A percentile compares a stretch with the other conserved stretches of the same genome.
These are phyloP conservation scores for Stagonosporopsis rhizophila DNA, from an alignment of 2,329 filamentous ascomycete genomes.

Conservation along the genomic window DNA sequence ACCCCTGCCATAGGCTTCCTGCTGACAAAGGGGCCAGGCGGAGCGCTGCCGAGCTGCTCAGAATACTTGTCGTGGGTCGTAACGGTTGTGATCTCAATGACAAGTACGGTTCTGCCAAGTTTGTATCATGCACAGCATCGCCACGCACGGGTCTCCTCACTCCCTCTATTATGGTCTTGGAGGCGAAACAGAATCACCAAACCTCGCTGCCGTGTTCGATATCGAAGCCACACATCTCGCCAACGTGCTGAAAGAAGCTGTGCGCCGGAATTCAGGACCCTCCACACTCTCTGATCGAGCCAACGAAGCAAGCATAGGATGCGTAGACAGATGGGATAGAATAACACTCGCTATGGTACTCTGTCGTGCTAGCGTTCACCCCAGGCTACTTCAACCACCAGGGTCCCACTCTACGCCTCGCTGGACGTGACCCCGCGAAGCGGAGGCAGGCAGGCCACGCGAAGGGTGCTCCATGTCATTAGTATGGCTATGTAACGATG, in stretches of 20 bases:
- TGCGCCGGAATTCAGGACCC: background rate
- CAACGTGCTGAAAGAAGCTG: background rate
- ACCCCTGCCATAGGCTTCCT: slow-evolving; percentile 55
- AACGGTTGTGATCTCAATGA: slow-evolving; percentile 51
- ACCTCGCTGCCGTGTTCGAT: slow-evolving; percentile 1
- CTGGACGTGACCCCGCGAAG: background rate
- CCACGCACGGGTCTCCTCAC: slow-evolving; percentile 10
- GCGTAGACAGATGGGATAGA: background rate
- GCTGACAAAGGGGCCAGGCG: background rate
- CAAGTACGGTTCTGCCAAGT: slow-evolving; percentile 1
- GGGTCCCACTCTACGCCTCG: background rate
- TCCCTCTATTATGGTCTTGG: slow-evolving; percentile 1
- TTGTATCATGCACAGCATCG: slow-evolving; percentile 53
- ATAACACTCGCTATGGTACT: background rate
- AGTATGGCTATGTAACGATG: background rate
- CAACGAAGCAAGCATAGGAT: background rate
- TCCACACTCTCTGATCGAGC: background rate
- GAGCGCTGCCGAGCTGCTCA: slow-evolving; percentile 28
- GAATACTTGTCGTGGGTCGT: slow-evolving; percentile 52
- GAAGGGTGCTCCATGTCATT: background rate
- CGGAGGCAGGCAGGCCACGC: background rate
- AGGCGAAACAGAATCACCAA: background rate
- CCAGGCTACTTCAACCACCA: slow-evolving; percentile 3
- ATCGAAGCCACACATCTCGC: background rate
- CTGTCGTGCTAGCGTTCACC: background rate